Percentiles rank a stretch among this genome's conserved stretches.
Evolutionary conservation across 495 filamentous ascomycete genomes (phyloP).

Genomic region (Polyplosphaeria fusca): DNA sequence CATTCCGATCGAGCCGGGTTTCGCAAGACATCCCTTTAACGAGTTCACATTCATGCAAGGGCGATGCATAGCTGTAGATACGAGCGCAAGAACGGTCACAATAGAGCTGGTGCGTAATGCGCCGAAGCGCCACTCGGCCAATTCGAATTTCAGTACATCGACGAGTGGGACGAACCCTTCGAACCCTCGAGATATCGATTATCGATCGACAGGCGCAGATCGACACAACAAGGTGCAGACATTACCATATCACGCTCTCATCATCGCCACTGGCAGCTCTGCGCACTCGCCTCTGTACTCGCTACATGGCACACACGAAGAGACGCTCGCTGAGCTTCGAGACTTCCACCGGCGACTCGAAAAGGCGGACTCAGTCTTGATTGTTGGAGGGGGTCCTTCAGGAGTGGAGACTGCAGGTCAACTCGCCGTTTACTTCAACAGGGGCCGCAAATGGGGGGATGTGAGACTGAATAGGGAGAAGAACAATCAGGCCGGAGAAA

Average conservation of each 20-base stretch:
- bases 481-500: background rate
- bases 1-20: constrained; percentile 16
- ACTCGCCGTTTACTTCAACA: constrained; percentile 31
- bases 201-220: constrained; percentile 1
- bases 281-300: constrained; percentile 33
- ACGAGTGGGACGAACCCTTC: background rate
- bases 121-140: background rate
- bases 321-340: constrained; percentile 33
- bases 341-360: constrained; percentile 28
- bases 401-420: constrained; percentile 37
- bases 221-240: constrained; percentile 11
- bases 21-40: constrained; percentile 17
- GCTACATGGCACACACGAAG: constrained; percentile 36
- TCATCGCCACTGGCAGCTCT: constrained; percentile 34
- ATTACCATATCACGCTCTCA: constrained; percentile 37
- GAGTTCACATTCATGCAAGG: constrained; percentile 27
- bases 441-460: background rate
- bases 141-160: background rate
- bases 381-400: constrained; percentile 34
- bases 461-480: background rate
- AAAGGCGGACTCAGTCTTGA: constrained; percentile 26
- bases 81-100: constrained; percentile 10
- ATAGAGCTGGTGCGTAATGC: constrained; percentile 6
- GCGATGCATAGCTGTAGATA: constrained; percentile 18
- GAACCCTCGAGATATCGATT: background rate